phyloP scores from a whole-genome alignment of 768 basidiomycete species.

The Rhodocollybia butyracea region DNA sequence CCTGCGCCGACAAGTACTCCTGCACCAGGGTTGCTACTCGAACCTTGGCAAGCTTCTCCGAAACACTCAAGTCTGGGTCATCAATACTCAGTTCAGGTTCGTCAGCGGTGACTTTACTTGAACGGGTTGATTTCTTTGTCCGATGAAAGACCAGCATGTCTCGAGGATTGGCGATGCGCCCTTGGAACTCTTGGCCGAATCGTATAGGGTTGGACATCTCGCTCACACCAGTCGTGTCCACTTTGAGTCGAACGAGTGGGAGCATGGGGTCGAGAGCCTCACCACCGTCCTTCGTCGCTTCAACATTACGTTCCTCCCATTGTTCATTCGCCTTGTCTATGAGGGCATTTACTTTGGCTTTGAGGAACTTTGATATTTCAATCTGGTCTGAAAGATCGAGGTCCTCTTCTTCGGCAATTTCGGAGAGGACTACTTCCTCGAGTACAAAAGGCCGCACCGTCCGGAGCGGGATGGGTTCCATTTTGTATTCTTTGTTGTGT shows the following conservation, averaged over 20 bases:
- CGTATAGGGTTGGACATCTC: conserved; percentile 95
- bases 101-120: conserved; percentile 62
- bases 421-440: conserved; percentile 72
- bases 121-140: conserved; percentile 54
- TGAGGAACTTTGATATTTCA: conserved; percentile 78
- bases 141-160: conserved; percentile 92
- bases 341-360: conserved; percentile 69
- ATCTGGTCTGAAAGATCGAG: conserved; percentile 80
- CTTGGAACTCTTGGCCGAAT: conserved; percentile 94
- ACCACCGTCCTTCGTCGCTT: conserved; percentile 59
- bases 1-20: conserved; percentile 91
- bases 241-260: conserved; percentile 85
- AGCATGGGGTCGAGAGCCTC: conserved; percentile 68
- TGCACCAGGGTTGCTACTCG: conserved; percentile 86
- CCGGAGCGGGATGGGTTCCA: conserved; percentile 82
- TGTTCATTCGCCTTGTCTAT: conserved; percentile 74
- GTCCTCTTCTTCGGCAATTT: conserved; percentile 73
- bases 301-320: conserved; percentile 74
- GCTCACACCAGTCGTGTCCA: conserved; percentile 85
- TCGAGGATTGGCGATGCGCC: conserved; percentile 88
- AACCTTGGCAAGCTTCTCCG: conserved; percentile 78
- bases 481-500: conserved; percentile 81
- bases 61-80: conserved; percentile 59
- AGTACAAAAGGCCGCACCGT: conserved; percentile 95
- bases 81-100: conserved; percentile 81